phyloP scores from a whole-genome alignment of 495 filamentous ascomycete genomes.

The Tuber microsphaerosporum region DNA sequence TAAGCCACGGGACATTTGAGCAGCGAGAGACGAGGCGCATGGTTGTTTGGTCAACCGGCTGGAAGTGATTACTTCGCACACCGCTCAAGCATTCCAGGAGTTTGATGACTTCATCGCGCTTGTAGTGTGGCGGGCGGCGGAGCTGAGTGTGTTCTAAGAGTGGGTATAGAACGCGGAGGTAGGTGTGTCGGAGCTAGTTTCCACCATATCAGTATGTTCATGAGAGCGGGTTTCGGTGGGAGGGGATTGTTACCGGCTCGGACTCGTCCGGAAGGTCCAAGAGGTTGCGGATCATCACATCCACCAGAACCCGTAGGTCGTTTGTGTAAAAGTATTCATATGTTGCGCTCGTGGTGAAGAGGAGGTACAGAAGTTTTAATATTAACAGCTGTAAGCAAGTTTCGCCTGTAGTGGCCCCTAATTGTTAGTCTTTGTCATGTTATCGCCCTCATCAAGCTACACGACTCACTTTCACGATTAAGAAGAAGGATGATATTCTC shows the following conservation, averaged over 20 bases:
- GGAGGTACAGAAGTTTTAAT: conserved; percentile 85
- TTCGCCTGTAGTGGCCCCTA: conserved; percentile 50
- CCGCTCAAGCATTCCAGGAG: conserved; percentile 62
- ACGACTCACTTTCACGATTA: conserved; percentile 70
- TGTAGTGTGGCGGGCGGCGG: conserved; percentile 76
- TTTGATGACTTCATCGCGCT: conserved; percentile 72
- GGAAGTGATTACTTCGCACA: conserved; percentile 67
- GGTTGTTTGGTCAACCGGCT: conserved; percentile 84
- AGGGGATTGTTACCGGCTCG: conserved; percentile 44
- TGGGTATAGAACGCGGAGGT: conserved; percentile 89
- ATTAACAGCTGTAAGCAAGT: conserved; percentile 89
- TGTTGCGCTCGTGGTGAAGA: conserved; percentile 84
- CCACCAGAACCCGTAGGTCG: conserved; percentile 85
- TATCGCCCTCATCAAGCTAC: neutral
- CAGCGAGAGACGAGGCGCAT: conserved; percentile 74
- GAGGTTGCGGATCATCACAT: conserved; percentile 92
- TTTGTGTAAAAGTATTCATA: conserved; percentile 99
- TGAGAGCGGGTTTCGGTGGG: neutral
- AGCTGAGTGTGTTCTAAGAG: conserved; percentile 86
- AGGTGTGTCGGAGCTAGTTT: conserved; percentile 74
- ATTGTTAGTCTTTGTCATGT: conserved; percentile 32
- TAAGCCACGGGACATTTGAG: conserved; percentile 74
- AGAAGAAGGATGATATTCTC: conserved; percentile 95
- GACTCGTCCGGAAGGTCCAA: conserved; percentile 82
- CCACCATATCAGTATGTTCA: neutral